Evolutionary conservation across 2,329 filamentous ascomycete species (phyloP), one percentile per base, ranked within the genome.

Genomic region (Bipolaris sorokiniana): DNA sequence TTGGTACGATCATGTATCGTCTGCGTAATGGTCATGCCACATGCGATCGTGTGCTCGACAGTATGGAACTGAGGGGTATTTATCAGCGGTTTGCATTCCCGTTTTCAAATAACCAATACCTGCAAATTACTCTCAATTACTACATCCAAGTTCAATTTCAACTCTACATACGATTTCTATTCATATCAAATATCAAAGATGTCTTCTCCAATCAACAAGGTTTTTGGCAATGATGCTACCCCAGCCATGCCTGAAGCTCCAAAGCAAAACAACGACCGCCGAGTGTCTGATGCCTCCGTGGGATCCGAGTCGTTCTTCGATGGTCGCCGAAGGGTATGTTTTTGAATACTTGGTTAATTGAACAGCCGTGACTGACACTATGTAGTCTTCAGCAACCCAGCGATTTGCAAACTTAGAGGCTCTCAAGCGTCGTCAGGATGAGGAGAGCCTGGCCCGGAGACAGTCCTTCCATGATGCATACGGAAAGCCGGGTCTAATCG

Each of bases 141-240:
- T 33, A 28, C 7, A 13, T 2, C 5, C 1, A 1, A 13, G 20
- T 7, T 4, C 18, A 11, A 26, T 1, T 11, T 18, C 7, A 15
- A 5, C 10, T 15, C 1, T 6, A 5, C n/a, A 16, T 0, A 45
- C 9, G 28, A 31, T 31, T 31, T 31, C 28, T 13, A 13, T 31
- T 13, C 26, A 28, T 28, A 28, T 4, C 9, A 28, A 10, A 31
- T 5, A 31, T 31, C 28, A 31, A 4, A 31, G 7, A 76, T 76
- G 74, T 72, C 74, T 60, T 75, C 72, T 44, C 72, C 74, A 59
- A 72, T 76, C 40, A 69, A 76, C 61, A 74, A 67, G 50, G 22
- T 68, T 18, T 76, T 72, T 42, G 69, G 64, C 42, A 66, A 71
- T 26, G 68, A 67, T 51, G 65, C 63, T 7, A 56, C 60, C 5